Evolutionary conservation across 2,329 filamentous ascomycete genomes (phyloP).

Genomic region (Sarocladium oryzae): DNA sequence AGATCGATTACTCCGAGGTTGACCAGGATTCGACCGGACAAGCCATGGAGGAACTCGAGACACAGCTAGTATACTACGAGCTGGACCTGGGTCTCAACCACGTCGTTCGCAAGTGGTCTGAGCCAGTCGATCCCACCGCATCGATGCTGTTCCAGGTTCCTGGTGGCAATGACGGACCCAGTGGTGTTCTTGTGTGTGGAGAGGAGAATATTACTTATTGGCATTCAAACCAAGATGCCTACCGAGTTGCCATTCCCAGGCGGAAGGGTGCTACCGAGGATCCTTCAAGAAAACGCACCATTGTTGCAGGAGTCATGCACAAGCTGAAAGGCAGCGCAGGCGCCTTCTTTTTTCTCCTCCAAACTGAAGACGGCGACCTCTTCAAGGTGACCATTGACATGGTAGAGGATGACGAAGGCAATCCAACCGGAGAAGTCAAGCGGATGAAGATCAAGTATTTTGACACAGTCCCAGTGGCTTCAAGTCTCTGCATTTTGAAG

Average conservation of each 20-base stretch:
- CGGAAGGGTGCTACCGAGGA: constrained; percentile 85
- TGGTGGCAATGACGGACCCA: constrained; percentile 86
- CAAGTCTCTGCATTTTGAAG: constrained; percentile 85
- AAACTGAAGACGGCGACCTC: constrained; percentile 95
- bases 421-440: constrained; percentile 73
- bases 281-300: constrained; percentile 78
- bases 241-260: constrained; percentile 82
- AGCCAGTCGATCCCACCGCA: constrained; percentile 83
- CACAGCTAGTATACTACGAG: constrained; percentile 93
- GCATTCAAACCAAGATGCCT: constrained; percentile 89
- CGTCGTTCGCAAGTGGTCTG: constrained; percentile 93
- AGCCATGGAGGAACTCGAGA: constrained; percentile 76
- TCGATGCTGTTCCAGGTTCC: constrained; percentile 92
- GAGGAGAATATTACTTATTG: constrained; percentile 94
- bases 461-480: constrained; percentile 85
- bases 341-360: constrained; percentile 93
- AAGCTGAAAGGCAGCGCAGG: constrained; percentile 76
- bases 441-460: constrained; percentile 94
- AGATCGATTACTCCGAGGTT: constrained; percentile 85
- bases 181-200: constrained; percentile 89
- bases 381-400: constrained; percentile 96
- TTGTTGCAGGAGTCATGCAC: constrained; percentile 93
- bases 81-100: constrained; percentile 95
- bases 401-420: constrained; percentile 71
- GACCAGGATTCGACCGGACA: constrained; percentile 87